A percentile compares a stretch with the other conserved stretches of the same genome.
These are phyloP conservation scores for Ochetophila trinervis DNA, from an alignment of 306 rosid species.

Conservation along the genomic window DNA sequence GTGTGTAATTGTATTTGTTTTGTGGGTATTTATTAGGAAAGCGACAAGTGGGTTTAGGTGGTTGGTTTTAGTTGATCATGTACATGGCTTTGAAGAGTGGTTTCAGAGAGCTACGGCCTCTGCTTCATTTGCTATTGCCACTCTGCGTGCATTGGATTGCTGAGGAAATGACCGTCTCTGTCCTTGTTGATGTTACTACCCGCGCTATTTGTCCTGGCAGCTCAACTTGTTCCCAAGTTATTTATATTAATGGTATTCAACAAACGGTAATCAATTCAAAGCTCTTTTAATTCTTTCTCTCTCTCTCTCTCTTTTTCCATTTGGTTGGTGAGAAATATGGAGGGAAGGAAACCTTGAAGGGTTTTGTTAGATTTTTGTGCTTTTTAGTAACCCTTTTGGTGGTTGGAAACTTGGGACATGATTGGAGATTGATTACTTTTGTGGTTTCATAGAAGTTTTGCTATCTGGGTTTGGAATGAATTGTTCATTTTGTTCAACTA, in stretches of 20 bases:
- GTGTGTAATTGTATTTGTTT: neutral
- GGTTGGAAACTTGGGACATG: neutral
- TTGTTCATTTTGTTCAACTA: no score
- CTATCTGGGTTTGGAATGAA: neutral
- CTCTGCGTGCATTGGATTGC: conserved; percentile 71
- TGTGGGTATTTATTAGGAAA: neutral
- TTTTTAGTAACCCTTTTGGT: neutral
- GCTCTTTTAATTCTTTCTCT: neutral
- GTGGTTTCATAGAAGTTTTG: neutral
- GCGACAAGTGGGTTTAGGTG: conserved; percentile 3
- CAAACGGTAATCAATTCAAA: conserved; percentile 45
- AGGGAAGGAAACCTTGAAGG: neutral
- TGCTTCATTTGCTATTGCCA: conserved; percentile 67
- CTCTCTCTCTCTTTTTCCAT: neutral
- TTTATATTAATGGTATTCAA: conserved; percentile 63
- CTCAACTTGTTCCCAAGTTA: conserved; percentile 58
- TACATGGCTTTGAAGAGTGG: conserved; percentile 27
- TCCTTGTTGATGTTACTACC: conserved; percentile 72
- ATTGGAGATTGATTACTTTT: neutral
- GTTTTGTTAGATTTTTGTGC: neutral
- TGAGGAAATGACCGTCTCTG: conserved; percentile 84
- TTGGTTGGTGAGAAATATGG: conserved; percentile 7
- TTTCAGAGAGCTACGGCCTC: conserved; percentile 41
- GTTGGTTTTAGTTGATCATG: neutral
- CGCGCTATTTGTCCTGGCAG: conserved; percentile 51